Evolutionary conservation across 2,329 filamentous ascomycete species (phyloP).

Genomic region (Colletotrichum graminicola): DNA sequence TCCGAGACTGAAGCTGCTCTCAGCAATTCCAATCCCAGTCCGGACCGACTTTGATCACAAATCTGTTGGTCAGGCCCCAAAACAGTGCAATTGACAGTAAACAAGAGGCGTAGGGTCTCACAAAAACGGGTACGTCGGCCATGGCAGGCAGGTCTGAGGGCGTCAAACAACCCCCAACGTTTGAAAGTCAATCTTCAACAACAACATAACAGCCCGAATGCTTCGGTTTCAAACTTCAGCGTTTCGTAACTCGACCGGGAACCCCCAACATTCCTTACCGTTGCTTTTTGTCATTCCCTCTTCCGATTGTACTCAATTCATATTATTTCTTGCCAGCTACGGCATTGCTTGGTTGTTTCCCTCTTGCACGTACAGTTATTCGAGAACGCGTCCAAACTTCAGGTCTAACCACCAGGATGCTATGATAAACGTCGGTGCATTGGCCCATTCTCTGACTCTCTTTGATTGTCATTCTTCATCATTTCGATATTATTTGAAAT

Average conservation of each 20-base stretch:
- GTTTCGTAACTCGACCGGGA: neutral
- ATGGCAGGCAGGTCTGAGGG: neutral
- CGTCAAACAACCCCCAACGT: neutral
- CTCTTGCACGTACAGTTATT: neutral
- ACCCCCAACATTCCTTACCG: neutral
- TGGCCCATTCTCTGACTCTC: neutral
- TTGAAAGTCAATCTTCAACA: neutral
- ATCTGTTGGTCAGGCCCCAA: neutral
- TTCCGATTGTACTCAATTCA: neutral
- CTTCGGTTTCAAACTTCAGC: neutral
- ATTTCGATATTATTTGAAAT: too few relatives aligned
- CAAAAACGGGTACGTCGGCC: neutral
- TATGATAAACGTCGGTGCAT: neutral
- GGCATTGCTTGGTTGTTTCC: neutral
- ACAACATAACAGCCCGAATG: neutral
- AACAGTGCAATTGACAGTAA: neutral
- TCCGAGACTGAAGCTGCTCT: neutral
- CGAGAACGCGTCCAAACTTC: neutral
- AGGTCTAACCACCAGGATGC: neutral
- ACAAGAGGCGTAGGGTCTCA: neutral
- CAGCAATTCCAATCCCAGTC: neutral
- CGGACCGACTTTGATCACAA: neutral
- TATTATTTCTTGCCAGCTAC: neutral
- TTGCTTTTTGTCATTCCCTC: neutral
- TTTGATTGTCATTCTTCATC: neutral